Evolutionary conservation across 2,329 filamentous ascomycete genomes (phyloP), one percentile per base, ranked within the genome.

Genomic region (Aspergillus caelatus): DNA sequence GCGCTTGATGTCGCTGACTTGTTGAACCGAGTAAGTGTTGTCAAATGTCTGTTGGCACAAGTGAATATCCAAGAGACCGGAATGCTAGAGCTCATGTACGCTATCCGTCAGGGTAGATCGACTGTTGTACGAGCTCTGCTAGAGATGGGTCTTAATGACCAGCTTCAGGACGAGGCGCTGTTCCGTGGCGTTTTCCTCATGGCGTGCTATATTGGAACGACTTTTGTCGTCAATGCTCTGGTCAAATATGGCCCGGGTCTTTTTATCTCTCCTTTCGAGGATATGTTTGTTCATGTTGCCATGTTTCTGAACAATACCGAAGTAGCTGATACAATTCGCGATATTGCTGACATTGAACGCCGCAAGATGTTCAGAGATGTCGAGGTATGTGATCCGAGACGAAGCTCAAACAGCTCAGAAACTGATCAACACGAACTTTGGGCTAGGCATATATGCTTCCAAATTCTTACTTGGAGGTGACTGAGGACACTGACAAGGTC

Each of bases 261-360:
- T 55, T 4, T 61, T 61, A 16, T 71, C 71, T 32, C 77, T 48
- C 1, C 66, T 63, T 2, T 73, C 70, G 23, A 69, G 61, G 9
- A 67, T 62, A 32, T 74, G 67, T 28, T 64, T 70, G 67, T 34
- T 67, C 66, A 48, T 63, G 58, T 32, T 60, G 61, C 16, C 64
- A 66, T 6, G 75, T 58, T 6, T 67, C 64, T 8, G 65, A 69
- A 19, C 74, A 66, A 43, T 75, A 71, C 3, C 74, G 72, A 23
- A 72, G 76, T 50, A 70, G 71, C 69, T 70, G 75, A 58, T 72
- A 74, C 8, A 71, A 74, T 67, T 75, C 74, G 14, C 70, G 76
- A 3, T 68, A 75, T 16, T 72, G 73, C 54, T 14, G 34, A 45
- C n/a, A 30, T 55, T 9, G 58, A 64, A 41, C 70, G 60, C n/a